Evolutionary conservation across 148 eudicot genomes (phyloP).

Genomic region (Chenopodium suecicum): DNA sequence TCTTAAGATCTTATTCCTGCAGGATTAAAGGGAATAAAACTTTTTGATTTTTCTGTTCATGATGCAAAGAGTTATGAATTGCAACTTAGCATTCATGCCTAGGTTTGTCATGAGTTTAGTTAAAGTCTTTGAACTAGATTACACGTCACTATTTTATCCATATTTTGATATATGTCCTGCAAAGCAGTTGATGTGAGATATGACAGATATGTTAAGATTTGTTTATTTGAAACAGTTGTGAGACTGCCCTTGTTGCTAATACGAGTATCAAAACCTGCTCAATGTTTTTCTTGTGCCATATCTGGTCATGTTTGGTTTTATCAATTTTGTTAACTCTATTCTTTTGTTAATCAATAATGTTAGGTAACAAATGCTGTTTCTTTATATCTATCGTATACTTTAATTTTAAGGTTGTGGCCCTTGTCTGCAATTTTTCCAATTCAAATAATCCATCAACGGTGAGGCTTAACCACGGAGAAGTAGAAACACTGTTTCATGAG

Average conservation of each 20-base stretch:
- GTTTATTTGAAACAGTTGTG: background rate
- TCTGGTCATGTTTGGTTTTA: background rate
- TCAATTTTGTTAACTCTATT: background rate
- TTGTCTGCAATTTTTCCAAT: constrained; percentile 85
- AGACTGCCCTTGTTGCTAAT: background rate
- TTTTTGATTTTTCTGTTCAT: background rate
- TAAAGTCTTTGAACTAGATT: background rate
- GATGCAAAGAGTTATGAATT: background rate
- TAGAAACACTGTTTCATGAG: constrained; percentile 96
- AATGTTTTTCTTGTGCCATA: background rate
- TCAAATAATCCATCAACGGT: constrained; percentile 41
- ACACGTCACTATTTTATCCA: background rate
- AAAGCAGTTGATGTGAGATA: background rate
- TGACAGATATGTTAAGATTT: background rate
- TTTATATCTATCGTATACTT: constrained; percentile 6
- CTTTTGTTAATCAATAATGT: background rate
- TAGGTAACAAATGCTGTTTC: background rate
- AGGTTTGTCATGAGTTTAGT: background rate
- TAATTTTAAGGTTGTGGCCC: constrained; percentile 76
- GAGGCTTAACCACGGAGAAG: constrained; percentile 84
- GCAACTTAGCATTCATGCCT: no score
- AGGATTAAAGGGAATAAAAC: background rate
- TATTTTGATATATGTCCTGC: background rate
- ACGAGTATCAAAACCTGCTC: background rate
- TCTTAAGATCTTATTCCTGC: constrained; percentile 6